A percentile compares a stretch with the other conserved stretches of the same genome.
Conservation (phyloP, 148 eudicot species). For the Camellia granthamiana region DNA sequence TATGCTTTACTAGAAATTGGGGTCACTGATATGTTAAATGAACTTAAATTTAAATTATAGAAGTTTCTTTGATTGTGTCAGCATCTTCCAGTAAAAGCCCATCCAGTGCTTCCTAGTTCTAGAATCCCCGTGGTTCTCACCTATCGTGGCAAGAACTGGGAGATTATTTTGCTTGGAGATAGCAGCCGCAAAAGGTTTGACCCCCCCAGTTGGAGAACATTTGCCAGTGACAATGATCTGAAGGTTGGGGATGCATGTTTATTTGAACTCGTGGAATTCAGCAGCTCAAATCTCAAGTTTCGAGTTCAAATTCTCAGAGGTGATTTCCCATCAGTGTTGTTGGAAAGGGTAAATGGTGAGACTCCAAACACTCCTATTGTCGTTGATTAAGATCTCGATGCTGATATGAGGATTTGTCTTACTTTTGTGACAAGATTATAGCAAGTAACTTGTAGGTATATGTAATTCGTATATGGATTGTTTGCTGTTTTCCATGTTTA, state of each 20-base stretch:
- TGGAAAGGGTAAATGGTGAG: neutral
- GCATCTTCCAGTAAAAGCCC: slow-evolving; percentile 23
- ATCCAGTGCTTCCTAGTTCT: slow-evolving; percentile 23
- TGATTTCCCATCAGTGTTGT: slow-evolving; percentile 29
- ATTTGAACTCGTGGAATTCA: slow-evolving; percentile 37
- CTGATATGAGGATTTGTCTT: neutral
- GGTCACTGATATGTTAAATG: too few relatives aligned
- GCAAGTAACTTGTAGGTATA: neutral
- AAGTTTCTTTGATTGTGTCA: neutral
- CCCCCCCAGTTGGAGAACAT: slow-evolving; percentile 21
- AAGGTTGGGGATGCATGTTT: slow-evolving; percentile 41
- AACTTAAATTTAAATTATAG: neutral
- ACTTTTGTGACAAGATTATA: neutral
- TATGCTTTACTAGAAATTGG: too few relatives aligned
- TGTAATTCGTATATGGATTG: too few relatives aligned
- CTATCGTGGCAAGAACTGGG: slow-evolving; percentile 34
- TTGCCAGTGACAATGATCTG: slow-evolving; percentile 36
- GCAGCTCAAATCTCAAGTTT: slow-evolving; percentile 12
- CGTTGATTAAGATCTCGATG: neutral
- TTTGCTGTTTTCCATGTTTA: too few relatives aligned
- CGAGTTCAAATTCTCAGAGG: slow-evolving; percentile 46
- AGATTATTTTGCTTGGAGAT: slow-evolving; percentile 21
- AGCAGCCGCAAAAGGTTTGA: slow-evolving; percentile 18
- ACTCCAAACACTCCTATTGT: slow-evolving; percentile 9
- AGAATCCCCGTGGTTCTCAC: slow-evolving; percentile 27